Base-by-base conservation (phyloP, 768 basidiomycete species). In the Coprinellus micaceus region DNA sequence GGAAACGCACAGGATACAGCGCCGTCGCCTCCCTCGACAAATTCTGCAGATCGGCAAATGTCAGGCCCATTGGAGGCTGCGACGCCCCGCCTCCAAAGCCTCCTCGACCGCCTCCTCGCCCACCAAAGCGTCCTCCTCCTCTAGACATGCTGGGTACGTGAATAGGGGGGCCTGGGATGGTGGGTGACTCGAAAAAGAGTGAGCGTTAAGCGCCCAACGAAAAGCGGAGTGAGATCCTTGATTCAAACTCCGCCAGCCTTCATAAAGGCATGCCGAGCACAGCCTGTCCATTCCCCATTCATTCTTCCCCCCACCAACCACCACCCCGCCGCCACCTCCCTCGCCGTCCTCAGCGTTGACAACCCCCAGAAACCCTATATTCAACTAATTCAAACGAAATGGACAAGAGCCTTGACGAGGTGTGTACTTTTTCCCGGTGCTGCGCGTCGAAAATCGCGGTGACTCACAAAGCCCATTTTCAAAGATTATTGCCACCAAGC, bases 321-420 rank as follows among this genome's bases (percentile, higher is more conserved):
- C 65, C 69, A 65, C 64, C 71, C 68, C 57, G 60, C 30, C 63
- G 61, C 59, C 58, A 52, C 63, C 57, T 53, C 57, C 45, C 65
- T 46, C 54, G 39, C 47, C 60, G 64, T 63, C 57, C 47, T 43
- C 59, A 58, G 56, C 48, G 49, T 56, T 48, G 6, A 28, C 17
- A 10, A 21, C 30, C 33, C 52, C 5, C 24, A 25, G n/a, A 43
- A 53, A 10, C 22, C 41, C 25, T 56, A 40, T 53, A 41, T 24
- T 43, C 53, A 52, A 39, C 25, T 50, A 30, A 22, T 50, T 43
- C 52, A 44, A 54, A 52, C 52, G 70, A 60, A 67, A 89, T 93
- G 86, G 89, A 93, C 74, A 88, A 88, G 74, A 81, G 88, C 64
- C 87, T 93, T 58, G 90, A 93, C 69, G 86, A 91, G 57, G 90